Conservation (phyloP, 2,329 filamentous ascomycete genomes). For the Colletotrichum eremochloae region DNA sequence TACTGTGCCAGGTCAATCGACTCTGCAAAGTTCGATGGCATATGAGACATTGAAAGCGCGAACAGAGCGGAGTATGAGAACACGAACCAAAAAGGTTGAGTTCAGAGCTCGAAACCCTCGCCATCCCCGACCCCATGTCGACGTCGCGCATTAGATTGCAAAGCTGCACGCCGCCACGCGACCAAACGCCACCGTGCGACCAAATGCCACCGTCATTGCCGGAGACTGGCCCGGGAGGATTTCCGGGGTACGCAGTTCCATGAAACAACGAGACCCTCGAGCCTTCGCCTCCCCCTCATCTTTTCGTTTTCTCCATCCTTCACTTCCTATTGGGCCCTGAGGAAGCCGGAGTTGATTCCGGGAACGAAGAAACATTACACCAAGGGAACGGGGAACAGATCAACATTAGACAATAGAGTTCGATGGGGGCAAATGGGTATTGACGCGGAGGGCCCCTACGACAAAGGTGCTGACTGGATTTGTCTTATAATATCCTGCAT, state of each 20-base stretch:
- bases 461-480: not conserved
- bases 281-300: not conserved
- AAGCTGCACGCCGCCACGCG: slow-evolving; percentile 6
- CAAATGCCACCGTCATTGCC: slow-evolving; percentile 14
- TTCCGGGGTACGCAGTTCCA: slow-evolving; percentile 20
- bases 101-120: not conserved
- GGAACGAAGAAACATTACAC: not conserved
- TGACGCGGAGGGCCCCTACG: not conserved
- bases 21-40: not conserved
- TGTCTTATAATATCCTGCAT: too few relatives aligned
- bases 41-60: slow-evolving; percentile 3
- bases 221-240: not conserved
- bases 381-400: not conserved
- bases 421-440: not conserved
- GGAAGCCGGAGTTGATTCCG: slow-evolving; percentile 22
- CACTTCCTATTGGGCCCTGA: slow-evolving; percentile 15
- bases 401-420: slow-evolving; percentile 6
- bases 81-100: not conserved
- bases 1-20: not conserved
- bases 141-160: not conserved
- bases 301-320: not conserved
- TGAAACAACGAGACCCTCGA: slow-evolving; percentile 26
- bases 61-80: not conserved
- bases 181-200: slow-evolving; percentile 15
- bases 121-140: not conserved